Percentiles rank a stretch among this genome's conserved stretches.
Conservation (phyloP, 139 green algal species). For the Chlorella vulgaris region DNA sequence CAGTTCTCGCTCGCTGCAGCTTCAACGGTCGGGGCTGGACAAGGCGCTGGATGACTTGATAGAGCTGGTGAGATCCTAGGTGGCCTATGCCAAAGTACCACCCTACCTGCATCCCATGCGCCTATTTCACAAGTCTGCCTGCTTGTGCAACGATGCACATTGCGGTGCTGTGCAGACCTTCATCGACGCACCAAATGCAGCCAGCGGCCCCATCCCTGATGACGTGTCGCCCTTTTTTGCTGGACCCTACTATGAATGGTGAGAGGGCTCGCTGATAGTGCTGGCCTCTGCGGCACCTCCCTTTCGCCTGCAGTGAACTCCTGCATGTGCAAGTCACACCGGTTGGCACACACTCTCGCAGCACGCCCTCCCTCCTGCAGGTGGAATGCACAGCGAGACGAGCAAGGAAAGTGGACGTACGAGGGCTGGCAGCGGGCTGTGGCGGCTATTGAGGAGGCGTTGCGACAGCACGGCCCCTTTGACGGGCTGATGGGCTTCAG, state of each 20-base stretch:
- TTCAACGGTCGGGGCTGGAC: constrained; percentile 46
- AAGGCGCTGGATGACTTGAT: constrained; percentile 47
- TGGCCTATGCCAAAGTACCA: not conserved
- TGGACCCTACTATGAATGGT: constrained; percentile 38
- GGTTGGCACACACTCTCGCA: too few species aligned
- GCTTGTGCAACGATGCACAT: too few species aligned
- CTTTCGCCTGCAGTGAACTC: too few species aligned
- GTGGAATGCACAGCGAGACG: constrained; percentile 51
- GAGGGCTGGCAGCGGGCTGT: constrained; percentile 49
- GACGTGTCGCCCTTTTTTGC: constrained; percentile 58
- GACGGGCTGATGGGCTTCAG: constrained; percentile 66
- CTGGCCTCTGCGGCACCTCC: not conserved
- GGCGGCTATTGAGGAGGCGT: constrained; percentile 27
- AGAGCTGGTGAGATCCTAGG: constrained; percentile 44
- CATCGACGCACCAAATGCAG: constrained; percentile 58
- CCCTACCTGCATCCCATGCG: too few species aligned
- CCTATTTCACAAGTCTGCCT: too few species aligned
- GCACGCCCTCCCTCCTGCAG: not conserved
- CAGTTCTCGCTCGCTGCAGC: constrained; percentile 18
- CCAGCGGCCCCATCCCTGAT: constrained; percentile 53
- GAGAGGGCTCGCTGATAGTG: not conserved
- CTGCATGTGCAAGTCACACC: not conserved
- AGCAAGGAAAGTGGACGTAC: constrained; percentile 39
- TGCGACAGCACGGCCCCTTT: constrained; percentile 54
- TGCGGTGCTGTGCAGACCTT: constrained; percentile 43